A percentile compares a stretch with the other conserved stretches of the same genome.
Conservation (phyloP, 1,284 basidiomycete species). For the Gymnopus androsaceus region DNA sequence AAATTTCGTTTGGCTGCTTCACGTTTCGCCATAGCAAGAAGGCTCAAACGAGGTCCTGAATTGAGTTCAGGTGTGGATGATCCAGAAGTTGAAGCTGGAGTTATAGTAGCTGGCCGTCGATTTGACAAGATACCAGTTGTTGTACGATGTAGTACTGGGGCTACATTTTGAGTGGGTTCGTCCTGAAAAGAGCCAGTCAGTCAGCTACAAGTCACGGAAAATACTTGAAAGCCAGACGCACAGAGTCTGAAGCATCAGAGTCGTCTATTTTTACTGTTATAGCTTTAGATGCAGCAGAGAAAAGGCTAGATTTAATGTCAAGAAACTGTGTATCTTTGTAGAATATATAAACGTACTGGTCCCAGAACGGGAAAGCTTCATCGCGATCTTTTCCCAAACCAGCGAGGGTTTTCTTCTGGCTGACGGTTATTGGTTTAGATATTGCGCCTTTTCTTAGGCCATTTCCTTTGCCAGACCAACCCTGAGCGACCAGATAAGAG, state of each 20-base stretch:
- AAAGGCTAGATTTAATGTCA: conserved; percentile 53
- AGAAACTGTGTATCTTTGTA: not conserved
- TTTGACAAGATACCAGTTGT: conserved; percentile 78
- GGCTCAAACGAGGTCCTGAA: conserved; percentile 43
- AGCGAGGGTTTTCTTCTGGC: conserved; percentile 81
- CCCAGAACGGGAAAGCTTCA: conserved; percentile 95
- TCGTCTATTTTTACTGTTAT: conserved; percentile 72
- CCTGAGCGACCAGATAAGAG: conserved; percentile 77
- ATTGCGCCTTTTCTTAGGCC: conserved; percentile 72
- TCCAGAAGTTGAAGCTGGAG: conserved; percentile 50
- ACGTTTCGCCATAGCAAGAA: conserved; percentile 70
- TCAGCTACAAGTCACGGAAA: not conserved
- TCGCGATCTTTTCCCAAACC: conserved; percentile 91
- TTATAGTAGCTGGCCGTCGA: conserved; percentile 57
- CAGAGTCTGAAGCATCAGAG: conserved; percentile 30
- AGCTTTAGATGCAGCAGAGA: conserved; percentile 73
- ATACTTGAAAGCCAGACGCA: not conserved
- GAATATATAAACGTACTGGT: conserved; percentile 77
- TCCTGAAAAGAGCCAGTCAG: conserved; percentile 21
- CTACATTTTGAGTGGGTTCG: conserved; percentile 25
- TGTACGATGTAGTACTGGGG: conserved; percentile 53
- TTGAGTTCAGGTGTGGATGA: conserved; percentile 43
- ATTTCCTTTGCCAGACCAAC: conserved; percentile 84
- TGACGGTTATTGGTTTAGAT: conserved; percentile 71
- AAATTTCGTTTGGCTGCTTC: conserved; percentile 75